Conservation (phyloP, 2,329 filamentous ascomycete species). For the Colletotrichum sp. region DNA sequence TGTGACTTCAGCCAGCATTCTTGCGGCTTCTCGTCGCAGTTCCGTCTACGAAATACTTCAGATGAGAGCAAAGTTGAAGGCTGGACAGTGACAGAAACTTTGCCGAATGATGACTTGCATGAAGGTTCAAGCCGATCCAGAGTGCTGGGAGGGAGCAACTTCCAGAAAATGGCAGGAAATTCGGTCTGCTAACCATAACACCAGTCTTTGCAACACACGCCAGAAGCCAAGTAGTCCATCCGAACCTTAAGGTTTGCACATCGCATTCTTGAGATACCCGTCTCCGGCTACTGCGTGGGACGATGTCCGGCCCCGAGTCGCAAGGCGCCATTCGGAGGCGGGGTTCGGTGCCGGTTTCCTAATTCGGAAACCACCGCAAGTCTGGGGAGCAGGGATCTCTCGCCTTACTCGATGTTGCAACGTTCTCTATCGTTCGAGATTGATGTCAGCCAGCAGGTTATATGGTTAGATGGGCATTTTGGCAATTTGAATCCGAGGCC, state of each 20-base stretch:
- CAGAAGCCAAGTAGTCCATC: not conserved
- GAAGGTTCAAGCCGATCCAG: not conserved
- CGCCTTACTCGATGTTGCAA: not conserved
- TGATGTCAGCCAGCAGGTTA: not conserved
- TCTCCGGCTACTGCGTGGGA: not conserved
- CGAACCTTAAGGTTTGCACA: not conserved
- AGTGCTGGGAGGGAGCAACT: not conserved
- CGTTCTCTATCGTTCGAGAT: not conserved
- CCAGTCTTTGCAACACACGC: not conserved
- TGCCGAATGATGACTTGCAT: not conserved
- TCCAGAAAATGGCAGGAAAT: not conserved
- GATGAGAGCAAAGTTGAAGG: not conserved
- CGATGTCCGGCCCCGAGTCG: not conserved
- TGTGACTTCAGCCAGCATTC: not conserved
- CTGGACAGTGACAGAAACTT: not conserved
- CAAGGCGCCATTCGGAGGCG: not conserved
- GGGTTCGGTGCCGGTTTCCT: not conserved
- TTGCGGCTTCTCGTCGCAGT: not conserved
- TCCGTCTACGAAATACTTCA: not conserved
- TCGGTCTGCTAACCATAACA: not conserved
- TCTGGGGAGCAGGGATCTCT: not conserved
- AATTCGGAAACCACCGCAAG: not conserved
- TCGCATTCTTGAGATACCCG: not conserved
- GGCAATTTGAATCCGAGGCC: fast-evolving
- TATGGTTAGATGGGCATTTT: not conserved